Evolutionary conservation across 2,329 filamentous ascomycete genomes (phyloP).

Genomic region (Alternaria alternata): DNA sequence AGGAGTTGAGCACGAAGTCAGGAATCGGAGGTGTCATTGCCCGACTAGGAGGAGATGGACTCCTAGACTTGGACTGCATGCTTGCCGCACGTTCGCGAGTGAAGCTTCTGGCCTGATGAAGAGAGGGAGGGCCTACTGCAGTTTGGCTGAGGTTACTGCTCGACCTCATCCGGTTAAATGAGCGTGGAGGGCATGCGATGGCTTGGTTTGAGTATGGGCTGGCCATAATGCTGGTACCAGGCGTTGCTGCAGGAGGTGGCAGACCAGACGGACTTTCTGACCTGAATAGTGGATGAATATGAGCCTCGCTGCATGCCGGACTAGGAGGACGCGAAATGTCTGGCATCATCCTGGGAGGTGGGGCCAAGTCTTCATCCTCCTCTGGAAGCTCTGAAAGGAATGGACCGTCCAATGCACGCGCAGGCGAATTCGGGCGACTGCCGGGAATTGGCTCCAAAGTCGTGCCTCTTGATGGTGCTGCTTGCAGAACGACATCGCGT

Average conservation of each 20-base stretch:
- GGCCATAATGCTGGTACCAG: conserved; percentile 75
- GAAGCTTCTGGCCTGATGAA: conserved; percentile 36
- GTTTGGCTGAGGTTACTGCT: conserved; percentile 35
- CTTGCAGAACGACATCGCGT: conserved; percentile 57
- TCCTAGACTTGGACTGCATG: conserved; percentile 34
- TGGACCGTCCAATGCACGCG: conserved; percentile 64
- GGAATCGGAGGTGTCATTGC: conserved; percentile 54
- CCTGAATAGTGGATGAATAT: conserved; percentile 81
- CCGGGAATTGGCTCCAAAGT: conserved; percentile 76
- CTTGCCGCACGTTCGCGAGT: conserved; percentile 33
- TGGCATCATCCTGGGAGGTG: conserved; percentile 44
- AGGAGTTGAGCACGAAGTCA: conserved; percentile 54
- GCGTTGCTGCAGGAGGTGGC: conserved; percentile 69
- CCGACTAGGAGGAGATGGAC: conserved; percentile 47
- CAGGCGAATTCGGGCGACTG: conserved; percentile 72
- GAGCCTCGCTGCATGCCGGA: conserved; percentile 63
- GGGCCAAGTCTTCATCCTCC: conserved; percentile 40
- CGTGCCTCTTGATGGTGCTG: conserved; percentile 53
- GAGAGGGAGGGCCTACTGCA: conserved; percentile 24
- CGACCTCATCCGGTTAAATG: conserved; percentile 50
- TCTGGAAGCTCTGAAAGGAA: conserved; percentile 45
- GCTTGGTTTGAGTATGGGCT: conserved; percentile 73
- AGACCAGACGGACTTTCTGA: conserved; percentile 68
- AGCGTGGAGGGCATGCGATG: conserved; percentile 54
- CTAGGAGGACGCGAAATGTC: conserved; percentile 49